Evolutionary conservation across 2,329 filamentous ascomycete species (phyloP).

Genomic region (Amesomyces nigricolor): DNA sequence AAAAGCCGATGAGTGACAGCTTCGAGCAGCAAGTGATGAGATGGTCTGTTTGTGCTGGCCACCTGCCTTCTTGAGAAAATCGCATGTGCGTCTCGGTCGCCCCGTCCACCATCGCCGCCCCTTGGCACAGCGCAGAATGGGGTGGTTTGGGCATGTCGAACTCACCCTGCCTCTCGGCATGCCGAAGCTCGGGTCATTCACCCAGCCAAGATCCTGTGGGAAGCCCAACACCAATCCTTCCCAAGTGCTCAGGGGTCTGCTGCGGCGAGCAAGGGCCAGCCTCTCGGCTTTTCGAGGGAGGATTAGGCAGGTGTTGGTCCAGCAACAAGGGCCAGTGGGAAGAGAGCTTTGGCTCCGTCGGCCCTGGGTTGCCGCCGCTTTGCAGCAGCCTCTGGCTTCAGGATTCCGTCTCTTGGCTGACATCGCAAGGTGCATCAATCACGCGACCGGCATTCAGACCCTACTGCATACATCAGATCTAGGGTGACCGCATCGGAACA

Average conservation of each 20-base stretch:
- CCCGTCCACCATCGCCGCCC: not conserved
- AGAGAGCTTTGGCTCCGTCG: not conserved
- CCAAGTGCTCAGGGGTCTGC: not conserved
- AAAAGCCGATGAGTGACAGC: constrained; percentile 4
- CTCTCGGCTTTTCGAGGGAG: constrained; percentile 14
- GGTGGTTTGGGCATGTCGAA: not conserved
- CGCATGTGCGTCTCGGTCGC: not conserved
- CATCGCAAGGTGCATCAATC: not conserved
- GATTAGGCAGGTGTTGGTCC: constrained; percentile 8
- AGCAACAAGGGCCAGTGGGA: constrained; percentile 3
- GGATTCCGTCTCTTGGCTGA: constrained; percentile 4
- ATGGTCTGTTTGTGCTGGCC: constrained; percentile 4
- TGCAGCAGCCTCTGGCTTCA: not conserved
- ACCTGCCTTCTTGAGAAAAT: constrained; percentile 20
- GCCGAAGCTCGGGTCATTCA: constrained; percentile 1
- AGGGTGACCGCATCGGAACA: constrained; percentile 10
- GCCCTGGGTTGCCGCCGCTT: constrained; percentile 6
- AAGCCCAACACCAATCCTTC: constrained; percentile 3
- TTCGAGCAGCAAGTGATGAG: constrained; percentile 7
- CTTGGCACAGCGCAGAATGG: not conserved
- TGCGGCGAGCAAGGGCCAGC: constrained; percentile 19
- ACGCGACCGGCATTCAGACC: not conserved
- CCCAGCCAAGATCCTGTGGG: constrained; percentile 7
- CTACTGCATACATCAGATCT: not conserved
- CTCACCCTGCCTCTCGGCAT: not conserved